A percentile compares a stretch with the other conserved stretches of the same genome.
phyloP scores from a whole-genome alignment of 129 eudicot species.

The Pulicaria dysenterica region DNA sequence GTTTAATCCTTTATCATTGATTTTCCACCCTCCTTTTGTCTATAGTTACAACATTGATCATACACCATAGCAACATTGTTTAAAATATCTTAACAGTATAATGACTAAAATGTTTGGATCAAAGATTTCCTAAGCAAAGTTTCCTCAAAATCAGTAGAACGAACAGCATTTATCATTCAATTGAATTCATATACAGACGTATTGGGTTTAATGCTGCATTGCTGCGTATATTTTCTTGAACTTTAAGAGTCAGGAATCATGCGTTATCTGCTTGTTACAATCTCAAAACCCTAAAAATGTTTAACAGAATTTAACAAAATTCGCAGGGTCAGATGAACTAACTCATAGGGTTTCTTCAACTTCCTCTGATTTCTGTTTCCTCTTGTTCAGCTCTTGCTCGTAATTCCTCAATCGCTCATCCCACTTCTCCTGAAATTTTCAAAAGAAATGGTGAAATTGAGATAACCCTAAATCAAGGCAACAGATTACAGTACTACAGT shows the following conservation, averaged over 20 bases:
- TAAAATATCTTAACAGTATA: too few relatives aligned
- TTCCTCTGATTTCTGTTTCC: conserved; percentile 42
- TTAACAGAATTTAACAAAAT: conserved; percentile 12
- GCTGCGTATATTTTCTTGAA: conserved; percentile 7
- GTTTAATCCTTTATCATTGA: too few relatives aligned
- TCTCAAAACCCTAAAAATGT: conserved; percentile 5
- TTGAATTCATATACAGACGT: not conserved
- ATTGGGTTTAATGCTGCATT: not conserved
- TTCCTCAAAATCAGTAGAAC: not conserved
- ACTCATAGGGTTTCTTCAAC: conserved; percentile 38
- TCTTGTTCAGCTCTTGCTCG: conserved; percentile 66
- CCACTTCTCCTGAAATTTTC: conserved; percentile 75
- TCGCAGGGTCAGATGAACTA: not conserved
- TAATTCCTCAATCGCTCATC: conserved; percentile 83
- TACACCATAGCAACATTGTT: too few relatives aligned
- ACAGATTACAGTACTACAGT: not conserved
- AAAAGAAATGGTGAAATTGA: not conserved
- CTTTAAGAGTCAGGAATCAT: not conserved
- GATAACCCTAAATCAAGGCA: not conserved
- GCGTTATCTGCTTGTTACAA: not conserved
- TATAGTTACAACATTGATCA: too few relatives aligned
- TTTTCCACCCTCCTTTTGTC: too few relatives aligned
- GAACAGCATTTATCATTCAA: conserved; percentile 1
- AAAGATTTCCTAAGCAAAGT: conserved; percentile 14
- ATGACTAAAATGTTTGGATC: not conserved